Evolutionary conservation across 2,329 filamentous ascomycete species (phyloP), one percentile per base, ranked within the genome.

Genomic region (Leptodontidium sp.): DNA sequence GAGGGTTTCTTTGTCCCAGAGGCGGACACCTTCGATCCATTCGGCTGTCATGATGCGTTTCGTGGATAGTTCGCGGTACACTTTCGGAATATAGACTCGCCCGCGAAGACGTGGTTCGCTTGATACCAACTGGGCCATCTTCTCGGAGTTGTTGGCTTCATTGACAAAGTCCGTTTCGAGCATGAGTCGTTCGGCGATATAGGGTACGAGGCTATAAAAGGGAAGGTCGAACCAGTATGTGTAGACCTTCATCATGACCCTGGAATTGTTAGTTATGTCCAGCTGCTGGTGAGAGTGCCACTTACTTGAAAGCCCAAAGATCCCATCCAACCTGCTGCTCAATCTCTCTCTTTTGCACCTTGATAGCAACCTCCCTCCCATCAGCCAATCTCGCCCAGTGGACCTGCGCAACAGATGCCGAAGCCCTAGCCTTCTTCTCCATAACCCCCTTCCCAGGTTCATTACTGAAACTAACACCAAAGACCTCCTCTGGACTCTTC

Each of bases 311-410:
- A 43, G 71, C 62, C 94, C 94, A 98, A 64, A 99, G 80, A 84
- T 99, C 96, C 94, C 94, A 97, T 4, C 90, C 89, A 47, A 98
- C 92, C 82, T 98, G 96, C 77, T 91, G 90, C 24, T 88, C 90
- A 78, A 99, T 98, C 84, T 98, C 95, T 62, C 91, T 88, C 83
- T 98, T 99, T 84, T 99, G 96, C 4, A 99, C 90, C 83, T 99
- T 99, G 78, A 99, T 88, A 1, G 96, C 96, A 26, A 98, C 92
- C 83, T 98, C 94, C 59, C 93, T 86, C 0, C 96, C 96, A 81
- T 98, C 95, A 2, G 88, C 82, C 67, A 98, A 80, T 69, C 91
- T 85, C 8, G 96, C 96, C 94, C 95, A 98, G 79, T 98, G 96
- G 1, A 99, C 96, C 81, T 98, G 96, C 0, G 96, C 96, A 9